Evolutionary conservation across 1,139 yeast species (phyloP), one percentile per base, ranked within the genome.

Genomic region (Debaryomycetaceae sp.): DNA sequence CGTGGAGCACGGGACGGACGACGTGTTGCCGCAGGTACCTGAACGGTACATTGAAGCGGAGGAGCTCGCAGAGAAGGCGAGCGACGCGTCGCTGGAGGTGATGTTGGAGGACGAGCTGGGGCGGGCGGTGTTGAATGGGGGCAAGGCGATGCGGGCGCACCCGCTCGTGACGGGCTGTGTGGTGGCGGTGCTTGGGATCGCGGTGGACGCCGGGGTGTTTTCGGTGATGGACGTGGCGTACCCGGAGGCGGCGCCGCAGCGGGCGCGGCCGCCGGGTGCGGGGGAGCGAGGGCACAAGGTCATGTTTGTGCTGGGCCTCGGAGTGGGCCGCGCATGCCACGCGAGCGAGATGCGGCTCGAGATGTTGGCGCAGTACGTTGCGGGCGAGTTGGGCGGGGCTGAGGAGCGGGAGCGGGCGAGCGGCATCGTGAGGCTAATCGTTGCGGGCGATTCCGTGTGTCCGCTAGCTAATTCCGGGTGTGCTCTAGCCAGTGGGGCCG

Each of bases 81-180:
- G 28, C 8, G 18, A 26, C 16, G 79, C 69, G 37, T 65, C 73
- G 0, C 70, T 65, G 2, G 60, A 75, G 14, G 83, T 82, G 15
- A 73, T 78, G 77, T 51, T 92, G 26, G 98, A 90, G 51, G 98
- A 92, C 52, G 97, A 87, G 46, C 77, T 90, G 29, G 98, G 99
- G 4, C 62, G 99, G 28, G 78, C 93, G 8, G 52, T 74, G 18
- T 57, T 90, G 20, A 74, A 72, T 28, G 93, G 94, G 20, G 78
- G 73, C 22, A 61, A 68, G 13, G 57, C 77, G 29, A 59, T 65
- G 33, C 37, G 42, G 33, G 42, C 56, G 40, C 41, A 71, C 50
- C 52, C 68, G 3, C 58, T 90, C 22, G 94, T 87, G 0, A 87
- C 97, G 0, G 99, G 99, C 2, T 70, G 78, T 15, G 78, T 87